Base-by-base conservation (phyloP, 208 protist species). In the Crithidia mellificae region DNA sequence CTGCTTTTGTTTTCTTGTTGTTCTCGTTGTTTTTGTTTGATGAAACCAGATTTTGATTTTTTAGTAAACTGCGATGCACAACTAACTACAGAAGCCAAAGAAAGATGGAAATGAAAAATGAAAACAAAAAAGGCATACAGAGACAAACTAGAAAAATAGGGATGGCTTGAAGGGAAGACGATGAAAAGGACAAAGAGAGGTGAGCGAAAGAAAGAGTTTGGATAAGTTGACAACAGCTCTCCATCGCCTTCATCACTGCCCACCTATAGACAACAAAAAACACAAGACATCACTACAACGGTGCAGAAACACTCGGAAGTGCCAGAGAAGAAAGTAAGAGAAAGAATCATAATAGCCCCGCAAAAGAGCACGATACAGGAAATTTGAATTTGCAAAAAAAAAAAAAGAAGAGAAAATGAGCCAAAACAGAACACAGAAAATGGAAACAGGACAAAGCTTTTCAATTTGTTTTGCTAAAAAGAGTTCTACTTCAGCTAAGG, bases 41-140 rank as follows among this genome's bases (percentile, higher is more conserved):
- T n/a, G n/a, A n/a, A n/a, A n/a, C n/a, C n/a, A n/a, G n/a, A n/a
- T n/a, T n/a, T n/a, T n/a, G n/a, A n/a, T n/a, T n/a, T n/a, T n/a
- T n/a, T n/a, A n/a, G n/a, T n/a, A 19, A 53, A 53, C 24, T 53
- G 30, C 47, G 24, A 6, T 53, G 47, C 47, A 53, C 47, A 53
- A 30, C 47, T 25, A 53, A 19, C 22, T 30, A 32, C 14, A 55
- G 38, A 38, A 55, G n/a, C n/a, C 24, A 38, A 39, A 38, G n/a
- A 32, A 55, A 55, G n/a, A n/a, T n/a, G n/a, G n/a, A n/a, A n/a
- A n/a, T n/a, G 17, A 32, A 55, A 32, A 55, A 3, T 6, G 24
- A 52, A 66, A 51, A 34, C 9, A 51, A 39, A 32, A 52, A 52
- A 22, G 20, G n/a, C 27, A 47, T 19, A 44, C 6, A n/a, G n/a